These are phyloP conservation scores for Nemania bipapillata DNA, from an alignment of 2,329 filamentous ascomycete genomes.

Conservation along the genomic window DNA sequence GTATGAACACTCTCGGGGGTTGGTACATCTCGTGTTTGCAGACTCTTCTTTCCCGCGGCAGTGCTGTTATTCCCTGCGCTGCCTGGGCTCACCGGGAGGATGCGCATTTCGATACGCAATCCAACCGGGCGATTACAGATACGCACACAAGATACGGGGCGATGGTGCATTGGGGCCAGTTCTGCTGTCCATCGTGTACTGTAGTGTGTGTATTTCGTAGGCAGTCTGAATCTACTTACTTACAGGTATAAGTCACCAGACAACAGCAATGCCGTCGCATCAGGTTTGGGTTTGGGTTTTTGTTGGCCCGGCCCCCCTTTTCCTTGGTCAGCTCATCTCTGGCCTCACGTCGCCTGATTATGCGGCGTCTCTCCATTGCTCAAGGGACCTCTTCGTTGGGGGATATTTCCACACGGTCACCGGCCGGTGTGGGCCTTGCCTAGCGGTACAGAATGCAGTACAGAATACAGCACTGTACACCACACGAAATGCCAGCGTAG, in stretches of 20 bases:
- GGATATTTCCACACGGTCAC: slow-evolving; percentile 25
- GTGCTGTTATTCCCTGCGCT: background rate
- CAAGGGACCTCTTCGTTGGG: background rate
- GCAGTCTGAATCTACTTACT: slow-evolving; percentile 16
- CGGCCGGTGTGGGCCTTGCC: slow-evolving; percentile 9
- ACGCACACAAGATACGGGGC: slow-evolving; percentile 29
- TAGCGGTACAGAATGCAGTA: background rate
- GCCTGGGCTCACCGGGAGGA: slow-evolving; percentile 16
- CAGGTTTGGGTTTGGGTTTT: slow-evolving; percentile 22
- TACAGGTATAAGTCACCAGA: slow-evolving; percentile 9
- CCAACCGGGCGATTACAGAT: slow-evolving; percentile 33
- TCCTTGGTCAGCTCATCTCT: slow-evolving; percentile 38
- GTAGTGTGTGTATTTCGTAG: background rate
- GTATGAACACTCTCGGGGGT: background rate
- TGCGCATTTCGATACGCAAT: slow-evolving; percentile 22
- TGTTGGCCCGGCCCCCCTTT: slow-evolving; percentile 16
- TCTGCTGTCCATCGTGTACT: slow-evolving; percentile 9
- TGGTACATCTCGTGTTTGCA: slow-evolving; percentile 11
- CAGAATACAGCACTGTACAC: background rate
- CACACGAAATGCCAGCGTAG: no score
- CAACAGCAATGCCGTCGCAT: slow-evolving; percentile 21
- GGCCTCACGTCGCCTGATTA: slow-evolving; percentile 39
- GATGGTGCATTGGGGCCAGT: slow-evolving; percentile 27
- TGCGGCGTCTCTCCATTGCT: slow-evolving; percentile 17
- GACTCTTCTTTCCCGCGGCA: background rate